Percentiles rank a stretch among this genome's conserved stretches.
phyloP scores from a whole-genome alignment of 2,329 filamentous ascomycete species.

The Fusarium longipes region DNA sequence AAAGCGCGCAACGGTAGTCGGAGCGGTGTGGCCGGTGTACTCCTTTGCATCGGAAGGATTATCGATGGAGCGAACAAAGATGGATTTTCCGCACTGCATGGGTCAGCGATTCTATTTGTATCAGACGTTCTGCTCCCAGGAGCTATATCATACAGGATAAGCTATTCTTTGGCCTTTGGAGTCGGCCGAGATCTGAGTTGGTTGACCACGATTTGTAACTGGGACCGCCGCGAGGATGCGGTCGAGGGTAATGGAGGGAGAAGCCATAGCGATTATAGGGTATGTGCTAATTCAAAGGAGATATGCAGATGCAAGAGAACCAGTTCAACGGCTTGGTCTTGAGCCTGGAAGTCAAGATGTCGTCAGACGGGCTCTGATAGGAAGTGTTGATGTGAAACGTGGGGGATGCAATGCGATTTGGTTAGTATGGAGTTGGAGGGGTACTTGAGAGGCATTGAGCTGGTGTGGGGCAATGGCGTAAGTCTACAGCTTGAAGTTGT shows the following conservation, averaged over 20 bases:
- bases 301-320: not conserved
- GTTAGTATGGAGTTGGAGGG: slow-evolving; percentile 33
- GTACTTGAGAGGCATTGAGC: slow-evolving; percentile 20
- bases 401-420: slow-evolving; percentile 11
- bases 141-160: slow-evolving; percentile 77
- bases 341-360: slow-evolving; percentile 23
- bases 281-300: not conserved
- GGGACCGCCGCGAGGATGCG: slow-evolving; percentile 88
- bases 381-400: slow-evolving; percentile 33
- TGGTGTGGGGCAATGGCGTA: slow-evolving; percentile 31
- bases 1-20: slow-evolving; percentile 93
- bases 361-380: slow-evolving; percentile 14
- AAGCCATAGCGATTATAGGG: slow-evolving; percentile 45
- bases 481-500: slow-evolving; percentile 9
- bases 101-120: slow-evolving; percentile 22
- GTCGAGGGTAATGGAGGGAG: slow-evolving; percentile 65
- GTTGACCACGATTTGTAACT: slow-evolving; percentile 83
- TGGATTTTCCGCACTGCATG: slow-evolving; percentile 87
- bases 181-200: slow-evolving; percentile 89
- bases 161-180: slow-evolving; percentile 90
- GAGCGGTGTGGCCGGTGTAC: slow-evolving; percentile 89
- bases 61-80: slow-evolving; percentile 96
- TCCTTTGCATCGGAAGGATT: slow-evolving; percentile 85
- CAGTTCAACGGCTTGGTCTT: not conserved
- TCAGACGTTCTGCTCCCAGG: not conserved